Base-by-base conservation (phyloP, 2,329 filamentous ascomycete genomes). In the Fusarium floridanum region DNA sequence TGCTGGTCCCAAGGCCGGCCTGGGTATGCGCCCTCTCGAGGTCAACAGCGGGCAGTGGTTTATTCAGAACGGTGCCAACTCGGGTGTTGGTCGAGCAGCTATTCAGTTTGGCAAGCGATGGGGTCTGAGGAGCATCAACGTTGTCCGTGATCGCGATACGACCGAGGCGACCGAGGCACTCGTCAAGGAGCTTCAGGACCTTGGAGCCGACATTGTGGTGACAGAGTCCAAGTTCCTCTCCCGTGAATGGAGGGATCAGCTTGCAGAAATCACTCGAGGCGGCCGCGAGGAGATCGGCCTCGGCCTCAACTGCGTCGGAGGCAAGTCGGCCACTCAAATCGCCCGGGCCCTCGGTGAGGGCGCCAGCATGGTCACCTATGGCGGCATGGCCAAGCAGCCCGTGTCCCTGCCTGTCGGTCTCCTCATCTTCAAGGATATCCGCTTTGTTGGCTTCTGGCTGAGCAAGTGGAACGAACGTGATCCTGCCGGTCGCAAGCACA, bases 21-120 rank as follows among this genome's bases (percentile, higher is more conserved):
- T 88, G 59, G 85, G 85, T 65, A 86, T 89, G 80, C 79, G 80
- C 10, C 81, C 84, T 12, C 86, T 87, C 60, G 82, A 84, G 56
- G 79, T 83, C 24, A 86, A 85, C 60, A 87, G 86, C 67, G 86
- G 95, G 64, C 93, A 97, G 66, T 99, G 96, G 95, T 94, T 98
- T 81, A 91, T 99, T 56, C 97, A 99, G 84, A 99, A 99, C 82
- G 97, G 96, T 9, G 97, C 96, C 43, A 99, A 99, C 84, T 95
- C 92, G 48, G 97, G 95, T 12, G 97, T 99, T 17, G 97, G 97
- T 2, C 88, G 97, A 43, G 94, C 95, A 4, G 96, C 95, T 12
- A 97, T 98, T 74, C 97, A 99, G 84, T 87, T 99, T 2, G 96
- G 90, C 2, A 88, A 86, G 77, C 88, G 95, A 63, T 98, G 95